Evolutionary conservation across 2,329 filamentous ascomycete species (phyloP).

Genomic region (Chaetomium sp.): DNA sequence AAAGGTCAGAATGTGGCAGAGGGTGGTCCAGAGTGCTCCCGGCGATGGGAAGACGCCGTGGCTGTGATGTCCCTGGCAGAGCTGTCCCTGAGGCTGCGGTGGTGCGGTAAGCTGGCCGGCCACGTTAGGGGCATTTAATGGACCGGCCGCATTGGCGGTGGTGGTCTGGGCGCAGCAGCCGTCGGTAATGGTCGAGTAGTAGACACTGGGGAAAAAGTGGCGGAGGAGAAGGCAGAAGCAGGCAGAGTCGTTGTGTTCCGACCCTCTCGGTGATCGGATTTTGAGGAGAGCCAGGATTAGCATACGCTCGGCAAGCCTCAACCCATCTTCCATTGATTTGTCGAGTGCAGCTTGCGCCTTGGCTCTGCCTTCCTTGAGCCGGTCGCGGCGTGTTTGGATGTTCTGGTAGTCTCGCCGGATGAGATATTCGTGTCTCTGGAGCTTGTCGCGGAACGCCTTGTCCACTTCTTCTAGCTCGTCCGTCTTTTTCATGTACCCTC

Average conservation of each 20-base stretch:
- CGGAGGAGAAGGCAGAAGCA: constrained; percentile 22
- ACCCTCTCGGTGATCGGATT: background rate
- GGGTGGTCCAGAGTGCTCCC: background rate
- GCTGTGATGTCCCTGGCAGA: constrained; percentile 17
- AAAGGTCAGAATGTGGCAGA: constrained; percentile 22
- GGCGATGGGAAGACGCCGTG: constrained; percentile 15
- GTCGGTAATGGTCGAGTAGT: constrained; percentile 9
- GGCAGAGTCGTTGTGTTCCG: background rate
- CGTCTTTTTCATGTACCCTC: background rate
- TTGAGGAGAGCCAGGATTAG: constrained; percentile 7
- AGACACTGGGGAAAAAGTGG: constrained; percentile 13
- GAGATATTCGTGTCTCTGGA: background rate
- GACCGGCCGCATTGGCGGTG: background rate
- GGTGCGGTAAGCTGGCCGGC: background rate
- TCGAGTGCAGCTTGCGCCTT: background rate
- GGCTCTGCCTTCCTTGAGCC: background rate
- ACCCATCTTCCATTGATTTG: background rate
- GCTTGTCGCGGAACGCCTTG: background rate
- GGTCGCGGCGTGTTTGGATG: background rate
- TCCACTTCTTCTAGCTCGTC: background rate
- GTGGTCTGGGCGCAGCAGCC: constrained; percentile 11
- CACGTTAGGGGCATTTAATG: background rate
- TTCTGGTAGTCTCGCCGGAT: background rate
- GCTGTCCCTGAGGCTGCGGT: background rate
- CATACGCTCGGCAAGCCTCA: constrained; percentile 1